A percentile compares a stretch with the other conserved stretches of the same genome.
phyloP scores from a whole-genome alignment of 2,329 filamentous ascomycete species.

The Fusarium aywerte region DNA sequence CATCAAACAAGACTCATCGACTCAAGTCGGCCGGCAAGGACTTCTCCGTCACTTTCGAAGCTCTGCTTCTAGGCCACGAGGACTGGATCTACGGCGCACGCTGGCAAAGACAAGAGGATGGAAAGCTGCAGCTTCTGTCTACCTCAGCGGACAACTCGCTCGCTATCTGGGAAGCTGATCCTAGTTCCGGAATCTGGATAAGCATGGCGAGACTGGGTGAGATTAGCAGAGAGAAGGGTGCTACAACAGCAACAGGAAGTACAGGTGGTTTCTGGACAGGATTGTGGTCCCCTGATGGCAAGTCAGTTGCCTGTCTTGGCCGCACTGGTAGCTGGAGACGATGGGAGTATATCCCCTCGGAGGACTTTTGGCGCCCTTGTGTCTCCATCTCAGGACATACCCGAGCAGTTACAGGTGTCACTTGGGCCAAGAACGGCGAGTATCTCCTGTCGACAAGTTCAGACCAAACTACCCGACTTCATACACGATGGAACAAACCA shows the following conservation, averaged over 20 bases:
- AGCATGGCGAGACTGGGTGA: conserved; percentile 88
- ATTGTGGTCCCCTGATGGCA: conserved; percentile 85
- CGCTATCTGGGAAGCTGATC: conserved; percentile 90
- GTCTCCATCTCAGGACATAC: conserved; percentile 87
- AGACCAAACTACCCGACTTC: conserved; percentile 92
- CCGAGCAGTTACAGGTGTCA: conserved; percentile 80
- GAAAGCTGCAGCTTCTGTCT: conserved; percentile 78
- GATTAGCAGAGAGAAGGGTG: conserved; percentile 93
- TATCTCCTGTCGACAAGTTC: conserved; percentile 90
- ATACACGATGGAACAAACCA: conserved; percentile 77
- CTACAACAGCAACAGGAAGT: conserved; percentile 94
- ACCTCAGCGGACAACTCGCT: conserved; percentile 96
- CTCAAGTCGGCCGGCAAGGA: conserved; percentile 71
- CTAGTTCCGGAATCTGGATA: conserved; percentile 88
- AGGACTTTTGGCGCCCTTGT: conserved; percentile 79
- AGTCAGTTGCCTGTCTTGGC: conserved; percentile 81
- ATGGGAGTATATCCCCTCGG: conserved; percentile 73
- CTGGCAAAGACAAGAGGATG: conserved; percentile 70
- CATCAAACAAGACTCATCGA: conserved; percentile 89
- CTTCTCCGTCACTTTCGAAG: conserved; percentile 91
- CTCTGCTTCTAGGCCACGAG: conserved; percentile 91
- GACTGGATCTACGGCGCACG: conserved; percentile 95
- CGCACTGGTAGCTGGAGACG: conserved; percentile 93
- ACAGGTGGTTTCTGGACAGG: conserved; percentile 97
- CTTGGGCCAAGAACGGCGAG: conserved; percentile 83